These are phyloP conservation scores for Sistotremastrum niveocremeum DNA, from an alignment of 768 basidiomycete genomes.

Conservation along the genomic window DNA sequence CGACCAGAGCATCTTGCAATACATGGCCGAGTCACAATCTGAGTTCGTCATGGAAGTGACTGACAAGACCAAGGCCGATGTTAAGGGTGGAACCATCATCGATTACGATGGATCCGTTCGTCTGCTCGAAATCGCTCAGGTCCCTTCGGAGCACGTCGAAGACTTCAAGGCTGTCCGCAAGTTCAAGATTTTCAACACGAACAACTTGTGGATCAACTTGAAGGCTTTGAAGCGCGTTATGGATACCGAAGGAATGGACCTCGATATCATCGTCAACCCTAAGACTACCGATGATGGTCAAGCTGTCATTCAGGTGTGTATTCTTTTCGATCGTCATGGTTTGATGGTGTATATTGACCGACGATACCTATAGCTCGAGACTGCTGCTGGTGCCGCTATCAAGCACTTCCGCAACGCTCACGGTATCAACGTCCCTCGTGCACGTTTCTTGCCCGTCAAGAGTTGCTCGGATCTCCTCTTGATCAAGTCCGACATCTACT, in stretches of 20 bases:
- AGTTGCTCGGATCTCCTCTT: conserved; percentile 78
- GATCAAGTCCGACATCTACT: conserved; percentile 90
- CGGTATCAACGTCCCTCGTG: conserved; percentile 90
- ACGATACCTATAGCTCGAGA: conserved; percentile 50
- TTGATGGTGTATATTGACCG: conserved; percentile 13
- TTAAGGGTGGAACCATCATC: conserved; percentile 80
- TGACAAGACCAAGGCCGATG: conserved; percentile 90
- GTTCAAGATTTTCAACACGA: conserved; percentile 91
- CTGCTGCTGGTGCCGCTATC: conserved; percentile 86
- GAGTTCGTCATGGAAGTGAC: conserved; percentile 96
- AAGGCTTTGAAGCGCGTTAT: conserved; percentile 82
- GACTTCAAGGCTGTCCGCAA: conserved; percentile 89
- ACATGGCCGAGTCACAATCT: conserved; percentile 69
- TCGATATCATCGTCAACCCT: conserved; percentile 92
- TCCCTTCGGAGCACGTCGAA: conserved; percentile 84
- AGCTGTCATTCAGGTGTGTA: conserved; percentile 58
- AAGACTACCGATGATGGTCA: conserved; percentile 80
- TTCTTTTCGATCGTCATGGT: background rate
- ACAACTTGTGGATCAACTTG: conserved; percentile 71
- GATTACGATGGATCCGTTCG: conserved; percentile 84
- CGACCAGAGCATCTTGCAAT: conserved; percentile 70
- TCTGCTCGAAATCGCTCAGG: conserved; percentile 88
- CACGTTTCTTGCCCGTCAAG: conserved; percentile 87
- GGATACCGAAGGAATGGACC: conserved; percentile 73
- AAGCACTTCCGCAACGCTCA: conserved; percentile 88